Percentiles rank a stretch among this genome's conserved stretches.
Evolutionary conservation across 352 stramenopile species (phyloP).

Genomic region (Pythium folliculosum): DNA sequence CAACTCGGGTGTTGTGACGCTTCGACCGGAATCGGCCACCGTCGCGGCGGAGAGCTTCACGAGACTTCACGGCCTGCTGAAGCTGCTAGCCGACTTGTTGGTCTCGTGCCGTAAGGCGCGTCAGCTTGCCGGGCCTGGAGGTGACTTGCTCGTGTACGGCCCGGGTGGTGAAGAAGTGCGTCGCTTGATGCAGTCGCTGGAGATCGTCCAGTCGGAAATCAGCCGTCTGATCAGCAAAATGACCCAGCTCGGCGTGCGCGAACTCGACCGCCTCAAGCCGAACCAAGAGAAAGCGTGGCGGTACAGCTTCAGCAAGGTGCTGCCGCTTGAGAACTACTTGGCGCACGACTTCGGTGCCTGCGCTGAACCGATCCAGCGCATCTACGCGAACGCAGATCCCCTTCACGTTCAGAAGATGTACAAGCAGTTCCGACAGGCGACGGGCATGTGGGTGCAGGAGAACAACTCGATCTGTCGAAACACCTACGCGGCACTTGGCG

Average conservation of each 20-base stretch:
- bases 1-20: conserved; percentile 72
- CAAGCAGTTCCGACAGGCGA: conserved; percentile 84
- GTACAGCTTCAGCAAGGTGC: conserved; percentile 84
- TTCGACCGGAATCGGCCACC: conserved; percentile 57
- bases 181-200: conserved; percentile 78
- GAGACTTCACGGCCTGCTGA: conserved; percentile 75
- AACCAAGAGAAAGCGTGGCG: conserved; percentile 86
- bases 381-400: conserved; percentile 82
- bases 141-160: conserved; percentile 84
- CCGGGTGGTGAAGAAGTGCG: conserved; percentile 82
- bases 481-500: conserved; percentile 66
- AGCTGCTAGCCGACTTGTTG: conserved; percentile 79
- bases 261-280: conserved; percentile 83
- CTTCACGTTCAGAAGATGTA: conserved; percentile 85
- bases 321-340: conserved; percentile 82
- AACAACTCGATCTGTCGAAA: conserved; percentile 83
- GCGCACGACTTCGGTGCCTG: conserved; percentile 83
- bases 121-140: conserved; percentile 74
- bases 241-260: conserved; percentile 77
- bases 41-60: conserved; percentile 76
- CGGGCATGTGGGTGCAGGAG: conserved; percentile 83
- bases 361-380: conserved; percentile 84
- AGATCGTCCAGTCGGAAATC: conserved; percentile 80
- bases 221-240: conserved; percentile 75
- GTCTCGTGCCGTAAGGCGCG: conserved; percentile 84